These are phyloP conservation scores for Basidiobolus meristosporus DNA, from an alignment of 371 early-diverging fungal species.

Conservation along the genomic window DNA sequence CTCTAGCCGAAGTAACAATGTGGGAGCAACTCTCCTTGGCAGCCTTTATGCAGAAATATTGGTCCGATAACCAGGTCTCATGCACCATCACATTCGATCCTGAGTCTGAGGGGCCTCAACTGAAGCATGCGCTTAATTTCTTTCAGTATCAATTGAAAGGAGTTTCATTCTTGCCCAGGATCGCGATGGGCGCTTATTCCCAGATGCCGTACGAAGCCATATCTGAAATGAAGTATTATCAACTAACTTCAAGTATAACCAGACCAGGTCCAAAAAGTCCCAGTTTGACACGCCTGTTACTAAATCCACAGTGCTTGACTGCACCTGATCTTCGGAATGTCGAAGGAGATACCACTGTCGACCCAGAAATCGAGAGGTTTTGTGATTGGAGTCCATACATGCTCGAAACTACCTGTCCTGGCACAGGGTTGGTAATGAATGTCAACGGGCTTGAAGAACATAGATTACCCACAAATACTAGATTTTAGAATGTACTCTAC, in stretches of 20 bases:
- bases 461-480: too few relatives aligned
- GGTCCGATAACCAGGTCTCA: constrained; percentile 17
- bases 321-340: constrained; percentile 1
- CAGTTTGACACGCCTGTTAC: neutral
- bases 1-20: constrained; percentile 10
- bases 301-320: neutral
- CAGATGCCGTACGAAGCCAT: constrained; percentile 20
- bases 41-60: constrained; percentile 13
- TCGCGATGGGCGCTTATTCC: constrained; percentile 9
- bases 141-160: constrained; percentile 17
- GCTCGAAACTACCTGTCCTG: neutral
- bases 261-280: neutral
- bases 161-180: constrained; percentile 12
- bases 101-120: constrained; percentile 5
- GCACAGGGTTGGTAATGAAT: too few relatives aligned
- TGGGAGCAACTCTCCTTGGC: constrained; percentile 18
- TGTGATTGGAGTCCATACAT: constrained; percentile 5
- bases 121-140: constrained; percentile 10
- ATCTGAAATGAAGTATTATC: constrained; percentile 4
- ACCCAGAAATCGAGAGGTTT: constrained; percentile 7
- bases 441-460: too few relatives aligned
- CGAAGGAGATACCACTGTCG: constrained; percentile 1
- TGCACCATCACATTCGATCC: constrained; percentile 19
- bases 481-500: too few relatives aligned
- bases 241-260: constrained; percentile 2